Evolutionary conservation across 1,139 yeast genomes (phyloP).

Genomic region (Suhomyces yuchorum): DNA sequence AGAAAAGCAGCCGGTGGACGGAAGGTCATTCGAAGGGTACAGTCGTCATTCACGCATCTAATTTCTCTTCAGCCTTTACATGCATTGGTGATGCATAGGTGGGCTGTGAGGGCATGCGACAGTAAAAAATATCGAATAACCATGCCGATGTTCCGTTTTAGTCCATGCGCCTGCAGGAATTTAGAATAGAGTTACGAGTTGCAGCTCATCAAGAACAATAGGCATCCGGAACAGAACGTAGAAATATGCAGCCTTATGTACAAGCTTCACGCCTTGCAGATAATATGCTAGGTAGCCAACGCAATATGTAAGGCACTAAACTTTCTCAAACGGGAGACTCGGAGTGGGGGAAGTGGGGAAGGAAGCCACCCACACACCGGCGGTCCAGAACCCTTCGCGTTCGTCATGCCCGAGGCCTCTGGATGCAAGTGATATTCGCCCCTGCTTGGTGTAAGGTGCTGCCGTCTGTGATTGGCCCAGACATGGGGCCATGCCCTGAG

Average conservation of each 20-base stretch:
- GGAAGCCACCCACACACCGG: neutral
- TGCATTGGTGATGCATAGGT: neutral
- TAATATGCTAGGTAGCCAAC: constrained; percentile 3
- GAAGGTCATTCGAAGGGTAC: neutral
- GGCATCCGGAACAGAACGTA: constrained; percentile 4
- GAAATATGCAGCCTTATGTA: constrained; percentile 4
- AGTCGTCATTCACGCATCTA: neutral
- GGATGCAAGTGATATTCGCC: neutral
- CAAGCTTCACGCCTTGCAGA: constrained; percentile 1
- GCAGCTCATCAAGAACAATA: constrained; percentile 5
- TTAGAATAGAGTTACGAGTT: constrained; percentile 13
- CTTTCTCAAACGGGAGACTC: constrained; percentile 1
- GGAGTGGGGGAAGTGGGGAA: neutral
- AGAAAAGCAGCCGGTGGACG: neutral
- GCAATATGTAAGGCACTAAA: constrained; percentile 15
- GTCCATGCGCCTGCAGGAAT: constrained; percentile 7
- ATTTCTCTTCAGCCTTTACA: neutral
- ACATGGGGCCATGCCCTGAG: constrained; percentile 1
- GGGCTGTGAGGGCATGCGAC: neutral
- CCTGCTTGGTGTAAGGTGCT: neutral
- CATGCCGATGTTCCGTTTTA: constrained; percentile 6
- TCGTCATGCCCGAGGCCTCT: too few species aligned
- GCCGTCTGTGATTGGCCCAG: neutral
- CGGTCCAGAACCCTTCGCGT: too few species aligned
- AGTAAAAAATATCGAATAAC: constrained; percentile 3